Evolutionary conservation across 148 eudicot genomes (phyloP).

Genomic region (Vaccinium macrocarpon): DNA sequence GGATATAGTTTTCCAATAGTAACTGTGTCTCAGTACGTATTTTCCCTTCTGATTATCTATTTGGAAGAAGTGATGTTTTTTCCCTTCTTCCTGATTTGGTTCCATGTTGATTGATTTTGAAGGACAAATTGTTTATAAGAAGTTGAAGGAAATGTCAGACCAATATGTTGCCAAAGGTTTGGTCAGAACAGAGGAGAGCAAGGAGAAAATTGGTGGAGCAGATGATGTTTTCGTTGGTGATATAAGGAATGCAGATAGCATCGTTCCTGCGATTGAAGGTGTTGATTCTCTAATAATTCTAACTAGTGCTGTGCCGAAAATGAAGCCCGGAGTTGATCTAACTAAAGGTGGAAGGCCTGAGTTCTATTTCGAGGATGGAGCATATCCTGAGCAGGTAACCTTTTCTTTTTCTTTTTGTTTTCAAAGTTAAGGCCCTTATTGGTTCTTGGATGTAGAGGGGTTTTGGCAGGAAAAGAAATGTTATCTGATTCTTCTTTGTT

Average conservation of each 20-base stretch:
- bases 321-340: conserved; percentile 91
- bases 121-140: conserved; percentile 90
- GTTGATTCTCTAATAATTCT: conserved; percentile 85
- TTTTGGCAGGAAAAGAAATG: not conserved
- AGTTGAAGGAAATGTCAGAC: conserved; percentile 72
- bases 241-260: conserved; percentile 57
- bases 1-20: not conserved
- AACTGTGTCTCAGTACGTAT: not conserved
- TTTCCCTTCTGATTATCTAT: not conserved
- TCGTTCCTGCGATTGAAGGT: conserved; percentile 69
- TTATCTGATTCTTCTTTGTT: not conserved
- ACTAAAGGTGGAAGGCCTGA: conserved; percentile 73
- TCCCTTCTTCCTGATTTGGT: not conserved
- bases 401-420: not conserved
- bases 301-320: conserved; percentile 85
- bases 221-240: conserved; percentile 94
- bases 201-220: conserved; percentile 77
- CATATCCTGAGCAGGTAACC: conserved; percentile 79
- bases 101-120: conserved; percentile 11
- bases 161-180: conserved; percentile 71
- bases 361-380: conserved; percentile 76
- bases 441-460: not conserved
- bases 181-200: conserved; percentile 83
- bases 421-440: not conserved
- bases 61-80: not conserved